Base-by-base conservation (phyloP, 805 yeast genomes). In the Maudiozyma turicensis region DNA sequence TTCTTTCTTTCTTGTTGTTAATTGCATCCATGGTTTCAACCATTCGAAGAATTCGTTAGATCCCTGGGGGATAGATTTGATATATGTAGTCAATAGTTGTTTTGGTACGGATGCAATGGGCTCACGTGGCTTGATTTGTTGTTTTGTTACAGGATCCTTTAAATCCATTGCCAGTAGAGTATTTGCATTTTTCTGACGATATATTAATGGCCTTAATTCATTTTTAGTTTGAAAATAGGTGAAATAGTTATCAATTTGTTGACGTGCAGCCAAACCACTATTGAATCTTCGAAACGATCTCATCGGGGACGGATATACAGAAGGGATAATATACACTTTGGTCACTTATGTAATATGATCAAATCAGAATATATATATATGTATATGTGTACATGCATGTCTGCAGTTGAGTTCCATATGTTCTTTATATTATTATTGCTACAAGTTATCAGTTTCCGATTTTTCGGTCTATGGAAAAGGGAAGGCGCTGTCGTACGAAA, bases 131-230 rank as follows among this genome's bases (percentile, higher is more conserved):
- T 58, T 58, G 13, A 70, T 49, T 46, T 67, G 66, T 28, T 56
- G 50, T 43, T 64, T 62, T 0, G 68, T 63, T 2, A 52, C 59
- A 6, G 67, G 65, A 52, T 72, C 72, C 58, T 68, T 69, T 34
- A 70, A 43, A 51, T 70, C 73, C 67, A 70, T 66, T 9, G 71
- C 61, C 38, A 70, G 48, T 40, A 72, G 54, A 45, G 56, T 65
- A 31, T 68, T 61, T 2, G 72, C 65, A 52, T 72, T 71, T 48
- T 63, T 69, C 37, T 68, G 66, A 56, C 74, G 67, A 55, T 72
- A 72, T 29, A 72, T 67, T 43, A 65, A 58, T 6, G 73, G 71
- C 58, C 67, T 69, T 32, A 69, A 46, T 3, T 58, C 49, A 41
- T 57, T 61, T 31, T 62, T 58, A 2, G 72, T 67, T 38, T 60